phyloP scores from a whole-genome alignment of 208 protist genomes.

The Leishmania lainsoni region DNA sequence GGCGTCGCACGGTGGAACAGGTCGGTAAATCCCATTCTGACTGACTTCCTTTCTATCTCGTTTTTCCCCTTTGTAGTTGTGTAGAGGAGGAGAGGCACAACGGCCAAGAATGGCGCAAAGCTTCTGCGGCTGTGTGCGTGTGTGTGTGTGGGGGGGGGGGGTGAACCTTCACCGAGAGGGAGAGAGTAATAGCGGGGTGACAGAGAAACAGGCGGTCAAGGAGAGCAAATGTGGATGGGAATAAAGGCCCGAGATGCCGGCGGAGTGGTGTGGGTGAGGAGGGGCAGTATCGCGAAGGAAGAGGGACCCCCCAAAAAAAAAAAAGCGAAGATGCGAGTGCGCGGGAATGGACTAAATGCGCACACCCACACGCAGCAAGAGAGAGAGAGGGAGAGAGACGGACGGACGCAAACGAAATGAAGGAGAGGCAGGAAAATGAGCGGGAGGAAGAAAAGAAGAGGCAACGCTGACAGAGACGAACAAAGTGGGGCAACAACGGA shows the following conservation, averaged over 20 bases:
- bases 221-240: not conserved
- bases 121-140: not conserved
- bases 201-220: not conserved
- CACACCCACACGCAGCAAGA: too few species aligned
- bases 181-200: not conserved
- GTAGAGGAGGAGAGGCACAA: not conserved
- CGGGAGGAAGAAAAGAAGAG: not conserved
- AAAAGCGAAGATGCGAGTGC: too few species aligned
- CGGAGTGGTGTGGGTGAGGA: not conserved
- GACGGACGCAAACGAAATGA: not conserved
- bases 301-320: too few species aligned
- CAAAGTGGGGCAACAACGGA: not conserved
- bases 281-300: too few species aligned
- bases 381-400: too few species aligned
- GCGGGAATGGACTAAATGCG: too few species aligned
- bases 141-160: not conserved
- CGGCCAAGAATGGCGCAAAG: not conserved
- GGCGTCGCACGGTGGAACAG: conserved; percentile 89
- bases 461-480: not conserved
- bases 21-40: conserved; percentile 55
- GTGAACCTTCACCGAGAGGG: not conserved
- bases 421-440: too few species aligned
- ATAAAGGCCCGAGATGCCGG: not conserved
- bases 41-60: not conserved
- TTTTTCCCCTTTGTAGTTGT: not conserved